These are phyloP conservation scores for Ustilago bromivora DNA, from an alignment of 1,284 basidiomycete genomes.

Conservation along the genomic window DNA sequence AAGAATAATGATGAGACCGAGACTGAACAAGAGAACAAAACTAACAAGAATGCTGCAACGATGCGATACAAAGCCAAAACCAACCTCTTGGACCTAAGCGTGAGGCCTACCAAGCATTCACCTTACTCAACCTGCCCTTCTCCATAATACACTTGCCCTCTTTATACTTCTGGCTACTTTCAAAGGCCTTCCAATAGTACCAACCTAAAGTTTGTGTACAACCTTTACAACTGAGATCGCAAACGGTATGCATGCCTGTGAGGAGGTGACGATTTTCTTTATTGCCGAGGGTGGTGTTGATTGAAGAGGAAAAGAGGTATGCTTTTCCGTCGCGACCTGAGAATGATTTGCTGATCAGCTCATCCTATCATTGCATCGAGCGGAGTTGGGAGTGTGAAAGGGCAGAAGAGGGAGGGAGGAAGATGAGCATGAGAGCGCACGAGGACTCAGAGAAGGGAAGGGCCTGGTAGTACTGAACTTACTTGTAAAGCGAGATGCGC, in stretches of 20 bases:
- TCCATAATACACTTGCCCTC: conserved; percentile 84
- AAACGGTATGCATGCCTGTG: conserved; percentile 83
- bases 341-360: conserved; percentile 86
- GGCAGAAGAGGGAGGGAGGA: neutral
- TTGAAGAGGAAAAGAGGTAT: conserved; percentile 81
- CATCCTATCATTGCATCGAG: conserved; percentile 74
- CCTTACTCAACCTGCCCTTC: conserved; percentile 81
- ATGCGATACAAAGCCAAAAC: neutral
- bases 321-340: conserved; percentile 85
- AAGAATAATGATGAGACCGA: neutral
- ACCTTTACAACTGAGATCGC: conserved; percentile 81
- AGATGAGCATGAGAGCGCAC: neutral
- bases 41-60: neutral
- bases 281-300: conserved; percentile 80
- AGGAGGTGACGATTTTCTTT: conserved; percentile 82
- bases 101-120: conserved; percentile 78
- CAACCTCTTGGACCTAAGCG: too few species aligned
- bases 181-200: conserved; percentile 84
- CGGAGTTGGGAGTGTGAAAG: neutral
- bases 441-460: neutral
- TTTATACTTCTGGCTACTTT: conserved; percentile 85
- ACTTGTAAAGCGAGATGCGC: conserved; percentile 59
- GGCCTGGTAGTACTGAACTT: conserved; percentile 7
- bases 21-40: neutral
- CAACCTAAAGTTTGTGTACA: conserved; percentile 84